phyloP scores from a whole-genome alignment of 331 rosid species.

The Saraca asoca region DNA sequence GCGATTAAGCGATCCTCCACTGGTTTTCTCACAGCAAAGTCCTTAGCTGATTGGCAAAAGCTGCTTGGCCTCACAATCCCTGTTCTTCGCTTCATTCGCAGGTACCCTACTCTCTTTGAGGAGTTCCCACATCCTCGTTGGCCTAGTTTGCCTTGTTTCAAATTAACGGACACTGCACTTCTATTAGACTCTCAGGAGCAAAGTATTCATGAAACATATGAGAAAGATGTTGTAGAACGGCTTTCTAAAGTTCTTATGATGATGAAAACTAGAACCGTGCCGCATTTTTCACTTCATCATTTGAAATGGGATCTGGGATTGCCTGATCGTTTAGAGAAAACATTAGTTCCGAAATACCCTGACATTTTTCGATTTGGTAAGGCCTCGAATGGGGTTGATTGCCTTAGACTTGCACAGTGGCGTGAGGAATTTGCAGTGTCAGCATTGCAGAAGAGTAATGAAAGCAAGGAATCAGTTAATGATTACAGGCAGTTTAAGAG shows the following conservation, averaged over 20 bases:
- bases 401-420: slow-evolving; percentile 52
- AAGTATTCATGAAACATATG: slow-evolving; percentile 48
- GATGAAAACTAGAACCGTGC: slow-evolving; percentile 52
- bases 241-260: slow-evolving; percentile 82
- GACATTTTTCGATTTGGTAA: slow-evolving; percentile 57
- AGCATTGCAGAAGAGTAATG: slow-evolving; percentile 66
- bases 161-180: slow-evolving; percentile 65
- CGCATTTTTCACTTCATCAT: slow-evolving; percentile 54
- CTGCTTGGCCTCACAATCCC: slow-evolving; percentile 94
- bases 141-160: slow-evolving; percentile 67
- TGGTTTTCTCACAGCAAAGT: slow-evolving; percentile 68
- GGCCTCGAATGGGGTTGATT: slow-evolving; percentile 54
- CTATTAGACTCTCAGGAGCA: slow-evolving; percentile 66
- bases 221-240: slow-evolving; percentile 54
- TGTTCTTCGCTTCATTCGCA: slow-evolving; percentile 82
- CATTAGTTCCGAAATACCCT: slow-evolving; percentile 61
- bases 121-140: slow-evolving; percentile 90
- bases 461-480: slow-evolving; percentile 38
- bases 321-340: slow-evolving; percentile 70
- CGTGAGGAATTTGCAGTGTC: slow-evolving; percentile 68
- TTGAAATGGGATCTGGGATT: slow-evolving; percentile 86
- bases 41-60: slow-evolving; percentile 82
- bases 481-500: slow-evolving; percentile 72
- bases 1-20: slow-evolving; percentile 84
- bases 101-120: slow-evolving; percentile 83